phyloP scores from a whole-genome alignment of 164 flowering plant species.

The Stephania yunnanensis region DNA sequence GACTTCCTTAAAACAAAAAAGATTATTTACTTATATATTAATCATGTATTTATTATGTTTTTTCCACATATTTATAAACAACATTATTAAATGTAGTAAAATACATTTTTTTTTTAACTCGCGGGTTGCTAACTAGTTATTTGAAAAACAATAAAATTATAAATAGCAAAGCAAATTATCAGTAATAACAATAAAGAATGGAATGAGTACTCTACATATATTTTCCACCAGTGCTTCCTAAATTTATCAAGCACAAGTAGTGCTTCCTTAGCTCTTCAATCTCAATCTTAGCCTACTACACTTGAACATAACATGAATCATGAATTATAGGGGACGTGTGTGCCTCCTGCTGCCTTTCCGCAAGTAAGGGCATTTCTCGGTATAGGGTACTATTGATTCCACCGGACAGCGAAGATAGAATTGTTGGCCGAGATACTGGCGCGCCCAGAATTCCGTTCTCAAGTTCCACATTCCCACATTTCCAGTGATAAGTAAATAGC shows the following conservation, averaged over 20 bases:
- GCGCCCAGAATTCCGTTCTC: slow-evolving; percentile 78
- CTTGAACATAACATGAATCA: background rate
- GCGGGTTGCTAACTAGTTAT: too few relatives aligned
- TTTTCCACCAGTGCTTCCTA: too few relatives aligned
- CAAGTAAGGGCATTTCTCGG: slow-evolving; percentile 81
- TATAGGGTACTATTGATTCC: slow-evolving; percentile 60
- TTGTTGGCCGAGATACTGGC: slow-evolving; percentile 86
- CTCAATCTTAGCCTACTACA: too few relatives aligned
- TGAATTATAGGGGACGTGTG: slow-evolving; percentile 53
- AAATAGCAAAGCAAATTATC: slow-evolving; percentile 2
- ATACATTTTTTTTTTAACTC: too few relatives aligned
- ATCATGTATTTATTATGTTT: too few relatives aligned
- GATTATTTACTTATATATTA: too few relatives aligned
- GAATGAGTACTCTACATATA: too few relatives aligned
- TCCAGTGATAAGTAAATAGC: slow-evolving; percentile 69
- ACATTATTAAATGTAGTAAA: too few relatives aligned
- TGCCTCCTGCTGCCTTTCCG: slow-evolving; percentile 54
- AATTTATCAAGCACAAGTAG: slow-evolving; percentile 11
- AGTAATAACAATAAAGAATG: slow-evolving; percentile 30
- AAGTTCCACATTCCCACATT: slow-evolving; percentile 95
- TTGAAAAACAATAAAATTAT: background rate
- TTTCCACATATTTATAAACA: too few relatives aligned
- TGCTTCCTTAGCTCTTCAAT: background rate
- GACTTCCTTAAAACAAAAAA: too few relatives aligned
- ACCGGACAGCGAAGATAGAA: slow-evolving; percentile 59